Evolutionary conservation across 116 monocot species (phyloP), one percentile per base, ranked within the genome.

Genomic region (Phalaenopsis hybrid): DNA sequence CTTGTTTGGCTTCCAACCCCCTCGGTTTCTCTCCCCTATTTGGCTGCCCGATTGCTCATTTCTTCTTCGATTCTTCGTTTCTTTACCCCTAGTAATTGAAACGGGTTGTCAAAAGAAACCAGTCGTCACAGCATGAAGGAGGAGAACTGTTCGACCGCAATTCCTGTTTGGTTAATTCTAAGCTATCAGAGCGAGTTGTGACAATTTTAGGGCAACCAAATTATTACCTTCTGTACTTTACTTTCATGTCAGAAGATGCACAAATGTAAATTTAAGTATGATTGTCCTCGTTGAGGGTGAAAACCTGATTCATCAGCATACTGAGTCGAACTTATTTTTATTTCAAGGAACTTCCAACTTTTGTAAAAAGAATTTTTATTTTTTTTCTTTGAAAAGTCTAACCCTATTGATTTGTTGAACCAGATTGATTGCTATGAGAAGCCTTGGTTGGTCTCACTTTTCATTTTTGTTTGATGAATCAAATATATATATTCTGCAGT

Each of bases 241-340:
- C 13, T 37, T 34, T 15, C 15, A 16, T 23, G 8, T 72, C 15
- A 72, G 16, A 72, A 16, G 72, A 72, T 33, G 72, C 72, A 72
- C 72, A 72, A 28, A 28, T 72, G 72, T 72, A 37, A 72, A 72
- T 72, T 69, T 37, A 37, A 72, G 16, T 72, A 16, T 34, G 72
- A 72, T 37, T 72, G 11, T 16, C 12, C 37, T 72, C 15, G 13
- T 34, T 16, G 33, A 72, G 4, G 72, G 72, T 34, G 31, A 72
- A 72, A 70, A 37, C 9, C 16, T 15, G 34, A 72, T 72, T 8
- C 41, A 72, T 65, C 17, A 55, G 13, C 13, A 21, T 23, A 0
- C 17, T 6, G 20, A 6, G n/a, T 6, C 0, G 4, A 18, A 4
- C 61, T 61, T 61, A n/a, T 61, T 1, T 21, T 61, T 61, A 17